Evolutionary conservation across 2,329 filamentous ascomycete genomes (phyloP).

Genomic region (Capronia americana): DNA sequence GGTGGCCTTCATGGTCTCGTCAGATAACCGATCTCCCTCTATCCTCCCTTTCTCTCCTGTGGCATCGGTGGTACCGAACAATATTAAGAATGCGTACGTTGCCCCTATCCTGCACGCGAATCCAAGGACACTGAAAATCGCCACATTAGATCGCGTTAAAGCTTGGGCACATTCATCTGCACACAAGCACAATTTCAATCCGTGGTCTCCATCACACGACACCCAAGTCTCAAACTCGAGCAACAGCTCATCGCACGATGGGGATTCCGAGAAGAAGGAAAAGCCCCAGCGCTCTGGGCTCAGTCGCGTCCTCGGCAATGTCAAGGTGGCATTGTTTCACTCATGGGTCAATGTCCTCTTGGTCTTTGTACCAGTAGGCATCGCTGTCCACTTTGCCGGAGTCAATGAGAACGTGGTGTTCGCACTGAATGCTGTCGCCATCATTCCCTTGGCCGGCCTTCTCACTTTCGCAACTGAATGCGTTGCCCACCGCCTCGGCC

Average conservation of each 20-base stretch:
- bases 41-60: neutral
- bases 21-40: neutral
- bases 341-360: slow-evolving; percentile 88
- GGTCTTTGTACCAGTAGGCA: slow-evolving; percentile 78
- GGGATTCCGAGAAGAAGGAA: slow-evolving; percentile 17
- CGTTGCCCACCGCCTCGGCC: slow-evolving; percentile 73
- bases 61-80: slow-evolving; percentile 1
- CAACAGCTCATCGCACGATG: slow-evolving; percentile 18
- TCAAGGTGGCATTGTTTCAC: slow-evolving; percentile 72
- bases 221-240: slow-evolving; percentile 1
- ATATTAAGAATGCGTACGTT: slow-evolving; percentile 32
- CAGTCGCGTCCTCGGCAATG: slow-evolving; percentile 29
- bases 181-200: slow-evolving; percentile 38
- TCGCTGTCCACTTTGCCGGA: slow-evolving; percentile 71
- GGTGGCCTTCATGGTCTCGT: neutral
- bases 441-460: slow-evolving; percentile 85
- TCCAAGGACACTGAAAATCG: slow-evolving; percentile 7
- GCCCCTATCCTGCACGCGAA: neutral
- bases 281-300: slow-evolving; percentile 29
- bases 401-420: slow-evolving; percentile 72
- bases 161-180: slow-evolving; percentile 39
- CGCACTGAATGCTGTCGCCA: slow-evolving; percentile 89
- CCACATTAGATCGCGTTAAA: slow-evolving; percentile 32
- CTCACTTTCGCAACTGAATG: slow-evolving; percentile 91
- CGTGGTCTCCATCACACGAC: slow-evolving; percentile 30